Conservation (phyloP, 177 flowering plant genomes). For the Vitis hybrid region DNA sequence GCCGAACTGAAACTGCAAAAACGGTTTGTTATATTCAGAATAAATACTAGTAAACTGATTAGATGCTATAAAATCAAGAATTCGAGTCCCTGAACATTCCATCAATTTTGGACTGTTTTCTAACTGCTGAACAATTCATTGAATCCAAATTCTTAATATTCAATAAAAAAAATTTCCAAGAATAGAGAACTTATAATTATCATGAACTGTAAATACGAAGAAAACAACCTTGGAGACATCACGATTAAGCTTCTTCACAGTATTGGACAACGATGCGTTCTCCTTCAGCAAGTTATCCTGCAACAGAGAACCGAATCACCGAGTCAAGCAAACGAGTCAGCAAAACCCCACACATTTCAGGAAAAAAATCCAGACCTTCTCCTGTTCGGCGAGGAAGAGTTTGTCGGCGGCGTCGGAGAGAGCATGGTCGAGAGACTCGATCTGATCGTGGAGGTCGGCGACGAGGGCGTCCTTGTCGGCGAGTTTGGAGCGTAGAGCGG, state of each 20-base stretch:
- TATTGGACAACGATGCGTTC: slow-evolving; percentile 51
- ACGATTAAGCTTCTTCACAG: slow-evolving; percentile 85
- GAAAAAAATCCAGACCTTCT: slow-evolving; percentile 46
- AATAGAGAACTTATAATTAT: too few relatives aligned
- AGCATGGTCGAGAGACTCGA: slow-evolving; percentile 65
- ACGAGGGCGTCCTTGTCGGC: slow-evolving; percentile 58
- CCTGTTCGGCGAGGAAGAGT: slow-evolving; percentile 50
- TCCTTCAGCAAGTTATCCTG: slow-evolving; percentile 75
- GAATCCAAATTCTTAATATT: too few relatives aligned
- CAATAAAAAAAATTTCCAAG: too few relatives aligned
- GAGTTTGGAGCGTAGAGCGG: slow-evolving; percentile 42
- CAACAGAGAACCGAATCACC: slow-evolving; percentile 6
- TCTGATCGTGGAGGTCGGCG: slow-evolving; percentile 57
- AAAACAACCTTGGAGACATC: slow-evolving; percentile 82
- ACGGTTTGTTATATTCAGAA: too few relatives aligned
- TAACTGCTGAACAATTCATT: too few relatives aligned
- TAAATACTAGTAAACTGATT: too few relatives aligned
- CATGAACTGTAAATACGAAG: too few relatives aligned
- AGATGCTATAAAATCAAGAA: too few relatives aligned
- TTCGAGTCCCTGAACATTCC: too few relatives aligned
- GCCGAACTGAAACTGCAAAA: too few relatives aligned
- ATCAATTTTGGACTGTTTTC: too few relatives aligned
- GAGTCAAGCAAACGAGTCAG: not conserved
- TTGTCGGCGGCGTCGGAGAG: slow-evolving; percentile 55
- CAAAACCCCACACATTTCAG: not conserved